These are phyloP conservation scores for Alternaria sp. DNA, from an alignment of 2,329 filamentous ascomycete genomes.

Conservation along the genomic window DNA sequence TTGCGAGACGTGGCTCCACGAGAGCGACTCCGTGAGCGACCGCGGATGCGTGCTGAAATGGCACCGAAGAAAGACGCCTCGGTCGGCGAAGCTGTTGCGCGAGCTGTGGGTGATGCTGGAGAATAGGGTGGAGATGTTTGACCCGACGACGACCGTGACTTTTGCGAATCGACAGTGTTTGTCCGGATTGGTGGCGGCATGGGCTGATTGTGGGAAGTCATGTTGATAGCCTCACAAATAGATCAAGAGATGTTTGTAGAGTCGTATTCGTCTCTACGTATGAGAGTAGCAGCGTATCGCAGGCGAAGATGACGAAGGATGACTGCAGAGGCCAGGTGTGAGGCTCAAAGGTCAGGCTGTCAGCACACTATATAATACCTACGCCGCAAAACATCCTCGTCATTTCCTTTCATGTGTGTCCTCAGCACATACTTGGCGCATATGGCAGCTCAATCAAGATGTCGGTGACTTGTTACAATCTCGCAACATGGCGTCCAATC, in stretches of 20 bases:
- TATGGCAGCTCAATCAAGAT: constrained; percentile 24
- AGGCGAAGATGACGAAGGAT: constrained; percentile 1
- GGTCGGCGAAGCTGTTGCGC: constrained; percentile 27
- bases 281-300: not conserved
- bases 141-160: constrained; percentile 31
- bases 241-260: not conserved
- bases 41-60: constrained; percentile 42
- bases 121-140: constrained; percentile 29
- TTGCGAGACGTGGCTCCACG: constrained; percentile 30
- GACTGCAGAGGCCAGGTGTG: constrained; percentile 27
- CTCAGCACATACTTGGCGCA: constrained; percentile 34
- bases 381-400: constrained; percentile 2
- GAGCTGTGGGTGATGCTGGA: constrained; percentile 30
- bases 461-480: constrained; percentile 33
- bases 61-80: constrained; percentile 46
- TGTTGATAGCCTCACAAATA: constrained; percentile 1
- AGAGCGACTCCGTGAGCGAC: constrained; percentile 44
- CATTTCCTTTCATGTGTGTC: constrained; percentile 16
- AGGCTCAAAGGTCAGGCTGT: constrained; percentile 31
- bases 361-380: constrained; percentile 23
- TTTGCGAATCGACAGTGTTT: constrained; percentile 36
- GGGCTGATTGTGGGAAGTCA: constrained; percentile 37
- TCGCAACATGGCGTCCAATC: constrained; percentile 21
- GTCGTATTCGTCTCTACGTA: constrained; percentile 6
- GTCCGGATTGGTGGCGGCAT: constrained; percentile 40